These are phyloP conservation scores for Ceratobasidium sp. DNA, from an alignment of 1,284 basidiomycete genomes.

Conservation along the genomic window DNA sequence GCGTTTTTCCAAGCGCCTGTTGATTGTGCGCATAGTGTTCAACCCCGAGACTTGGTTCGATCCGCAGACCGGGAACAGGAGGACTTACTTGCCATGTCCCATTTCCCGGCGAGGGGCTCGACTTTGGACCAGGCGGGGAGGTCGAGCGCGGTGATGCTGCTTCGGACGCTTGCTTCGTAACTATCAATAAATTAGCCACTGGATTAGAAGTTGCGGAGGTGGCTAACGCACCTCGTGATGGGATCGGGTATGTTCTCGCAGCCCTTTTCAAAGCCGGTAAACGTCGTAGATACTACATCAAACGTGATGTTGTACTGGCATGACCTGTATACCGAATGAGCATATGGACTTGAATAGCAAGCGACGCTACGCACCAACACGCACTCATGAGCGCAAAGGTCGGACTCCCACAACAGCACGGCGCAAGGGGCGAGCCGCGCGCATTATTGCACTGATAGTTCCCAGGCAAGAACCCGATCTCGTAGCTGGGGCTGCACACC, in stretches of 20 bases:
- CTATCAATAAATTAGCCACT: not conserved
- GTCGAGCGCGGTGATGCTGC: conserved; percentile 27
- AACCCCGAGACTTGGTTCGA: not conserved
- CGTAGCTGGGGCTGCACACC: conserved; percentile 21
- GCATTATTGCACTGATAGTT: conserved; percentile 33
- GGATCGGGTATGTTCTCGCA: conserved; percentile 28
- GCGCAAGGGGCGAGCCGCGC: conserved; percentile 17
- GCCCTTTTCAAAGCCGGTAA: conserved; percentile 40
- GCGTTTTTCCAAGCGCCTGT: conserved; percentile 42
- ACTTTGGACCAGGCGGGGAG: conserved; percentile 31
- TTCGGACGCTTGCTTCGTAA: conserved; percentile 31
- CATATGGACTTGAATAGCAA: not conserved
- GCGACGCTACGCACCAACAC: conserved; percentile 28
- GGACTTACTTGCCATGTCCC: conserved; percentile 30
- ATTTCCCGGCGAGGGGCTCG: conserved; percentile 38
- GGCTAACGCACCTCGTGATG: conserved; percentile 34
- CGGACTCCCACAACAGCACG: conserved; percentile 44
- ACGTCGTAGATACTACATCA: conserved; percentile 42
- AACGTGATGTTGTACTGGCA: conserved; percentile 45
- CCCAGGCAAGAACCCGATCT: conserved; percentile 27
- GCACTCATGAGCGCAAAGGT: conserved; percentile 45
- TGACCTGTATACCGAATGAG: conserved; percentile 10
- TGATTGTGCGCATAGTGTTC: not conserved
- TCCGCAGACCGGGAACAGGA: too few species aligned
- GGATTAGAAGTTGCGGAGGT: not conserved